Evolutionary conservation across 345 rosid species (phyloP).

Genomic region (Rhodamnia rubescens): DNA sequence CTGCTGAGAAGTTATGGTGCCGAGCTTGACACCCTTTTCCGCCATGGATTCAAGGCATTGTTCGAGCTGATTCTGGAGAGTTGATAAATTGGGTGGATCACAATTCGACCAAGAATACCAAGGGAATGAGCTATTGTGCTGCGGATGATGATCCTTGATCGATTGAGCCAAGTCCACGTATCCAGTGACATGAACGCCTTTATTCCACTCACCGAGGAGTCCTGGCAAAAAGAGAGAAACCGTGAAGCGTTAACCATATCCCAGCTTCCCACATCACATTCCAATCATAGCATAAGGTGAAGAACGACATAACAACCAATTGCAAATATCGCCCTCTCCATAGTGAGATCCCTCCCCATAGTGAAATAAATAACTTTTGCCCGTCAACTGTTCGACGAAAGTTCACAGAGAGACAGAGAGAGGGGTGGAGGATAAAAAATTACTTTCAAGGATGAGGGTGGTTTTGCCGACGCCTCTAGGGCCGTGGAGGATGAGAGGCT

Average conservation of each 20-base stretch:
- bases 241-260: background rate
- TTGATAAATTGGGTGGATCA: conserved; percentile 44
- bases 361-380: background rate
- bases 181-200: conserved; percentile 78
- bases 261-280: rapidly evolving
- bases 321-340: background rate
- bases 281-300: background rate
- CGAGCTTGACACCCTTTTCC: conserved; percentile 53
- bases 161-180: conserved; percentile 86
- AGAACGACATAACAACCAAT: background rate
- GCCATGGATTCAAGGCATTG: conserved; percentile 83
- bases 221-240: conserved; percentile 25
- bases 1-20: conserved; percentile 66
- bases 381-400: conserved; percentile 1
- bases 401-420: background rate
- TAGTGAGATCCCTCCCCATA: background rate
- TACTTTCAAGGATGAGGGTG: conserved; percentile 83
- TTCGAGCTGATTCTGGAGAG: conserved; percentile 74
- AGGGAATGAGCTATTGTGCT: conserved; percentile 51
- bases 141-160: conserved; percentile 66
- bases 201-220: conserved; percentile 72
- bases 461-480: conserved; percentile 99
- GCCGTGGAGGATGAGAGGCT: conserved; percentile 89
- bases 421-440: background rate
- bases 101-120: conserved; percentile 86